Conservation (phyloP, 2,329 filamentous ascomycete genomes). For the Penicillium sp. region DNA sequence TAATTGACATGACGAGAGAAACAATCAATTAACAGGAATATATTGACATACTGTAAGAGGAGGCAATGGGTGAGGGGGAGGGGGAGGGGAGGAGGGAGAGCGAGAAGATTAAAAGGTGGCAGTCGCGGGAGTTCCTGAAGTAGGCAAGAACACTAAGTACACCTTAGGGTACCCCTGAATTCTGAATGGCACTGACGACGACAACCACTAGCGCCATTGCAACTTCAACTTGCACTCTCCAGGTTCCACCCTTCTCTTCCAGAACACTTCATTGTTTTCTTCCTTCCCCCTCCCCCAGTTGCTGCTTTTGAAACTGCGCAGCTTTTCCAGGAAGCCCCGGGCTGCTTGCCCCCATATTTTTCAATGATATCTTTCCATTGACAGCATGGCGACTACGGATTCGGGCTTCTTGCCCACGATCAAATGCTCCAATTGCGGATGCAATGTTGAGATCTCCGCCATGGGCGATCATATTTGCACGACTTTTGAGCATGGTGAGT, state of each 20-base stretch:
- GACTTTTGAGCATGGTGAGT: conserved; percentile 45
- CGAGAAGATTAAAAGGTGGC: no score
- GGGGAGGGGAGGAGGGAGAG: no score
- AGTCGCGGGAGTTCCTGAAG: no score
- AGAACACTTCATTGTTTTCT: not conserved
- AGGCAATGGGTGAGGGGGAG: no score
- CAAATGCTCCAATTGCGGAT: conserved; percentile 82
- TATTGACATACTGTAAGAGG: no score
- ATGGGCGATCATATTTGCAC: conserved; percentile 85
- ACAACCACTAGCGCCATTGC: no score
- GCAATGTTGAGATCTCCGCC: conserved; percentile 78
- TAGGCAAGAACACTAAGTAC: no score
- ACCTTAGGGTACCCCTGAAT: no score
- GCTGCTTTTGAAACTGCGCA: not conserved
- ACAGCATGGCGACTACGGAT: conserved; percentile 50
- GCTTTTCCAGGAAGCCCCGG: conserved; percentile 6
- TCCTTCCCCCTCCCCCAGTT: not conserved
- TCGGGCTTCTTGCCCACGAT: conserved; percentile 78
- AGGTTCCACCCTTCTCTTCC: not conserved
- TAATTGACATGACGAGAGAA: no score
- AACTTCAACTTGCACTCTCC: no score
- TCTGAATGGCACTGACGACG: no score
- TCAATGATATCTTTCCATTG: conserved; percentile 16
- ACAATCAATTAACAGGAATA: no score
- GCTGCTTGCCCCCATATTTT: conserved; percentile 15